These are phyloP conservation scores for Leishmania martiniquensis DNA, from an alignment of 208 protist genomes.

Conservation along the genomic window DNA sequence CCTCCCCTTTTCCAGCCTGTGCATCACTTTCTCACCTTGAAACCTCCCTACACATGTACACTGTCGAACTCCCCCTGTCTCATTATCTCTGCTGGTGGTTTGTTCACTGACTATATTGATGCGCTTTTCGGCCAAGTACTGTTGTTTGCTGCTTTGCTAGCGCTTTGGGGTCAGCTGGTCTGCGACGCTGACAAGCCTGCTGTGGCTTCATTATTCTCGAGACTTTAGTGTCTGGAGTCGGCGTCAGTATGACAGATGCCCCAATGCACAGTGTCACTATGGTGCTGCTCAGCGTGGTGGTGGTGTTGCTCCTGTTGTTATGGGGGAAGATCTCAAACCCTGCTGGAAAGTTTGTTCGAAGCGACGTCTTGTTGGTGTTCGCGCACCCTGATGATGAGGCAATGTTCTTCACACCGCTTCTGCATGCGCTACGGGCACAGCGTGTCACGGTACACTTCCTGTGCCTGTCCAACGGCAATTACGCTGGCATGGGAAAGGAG, in stretches of 20 bases:
- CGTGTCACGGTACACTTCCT: slow-evolving; percentile 81
- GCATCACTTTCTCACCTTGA: background rate
- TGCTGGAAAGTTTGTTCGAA: slow-evolving; percentile 37
- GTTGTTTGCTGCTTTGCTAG: background rate
- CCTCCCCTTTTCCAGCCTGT: no score
- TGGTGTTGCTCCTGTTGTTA: slow-evolving; percentile 39
- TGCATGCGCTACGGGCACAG: slow-evolving; percentile 47
- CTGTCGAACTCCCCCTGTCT: background rate
- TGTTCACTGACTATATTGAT: background rate
- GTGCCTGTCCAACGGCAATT: slow-evolving; percentile 95
- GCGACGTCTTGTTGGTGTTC: slow-evolving; percentile 91
- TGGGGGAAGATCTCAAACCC: slow-evolving; percentile 46
- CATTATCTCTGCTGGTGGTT: background rate
- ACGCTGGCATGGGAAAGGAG: slow-evolving; percentile 67
- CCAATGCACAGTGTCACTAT: background rate
- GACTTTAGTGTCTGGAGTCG: background rate
- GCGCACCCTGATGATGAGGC: slow-evolving; percentile 94
- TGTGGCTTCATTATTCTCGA: background rate
- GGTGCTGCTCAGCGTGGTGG: slow-evolving; percentile 5
- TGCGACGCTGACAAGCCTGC: background rate
- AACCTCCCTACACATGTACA: background rate
- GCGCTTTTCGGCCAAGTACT: background rate
- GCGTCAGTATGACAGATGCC: background rate
- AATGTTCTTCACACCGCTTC: slow-evolving; percentile 91
- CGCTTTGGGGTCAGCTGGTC: background rate